Evolutionary conservation across 2,329 filamentous ascomycete species (phyloP).

Genomic region (Fusarium palustre): DNA sequence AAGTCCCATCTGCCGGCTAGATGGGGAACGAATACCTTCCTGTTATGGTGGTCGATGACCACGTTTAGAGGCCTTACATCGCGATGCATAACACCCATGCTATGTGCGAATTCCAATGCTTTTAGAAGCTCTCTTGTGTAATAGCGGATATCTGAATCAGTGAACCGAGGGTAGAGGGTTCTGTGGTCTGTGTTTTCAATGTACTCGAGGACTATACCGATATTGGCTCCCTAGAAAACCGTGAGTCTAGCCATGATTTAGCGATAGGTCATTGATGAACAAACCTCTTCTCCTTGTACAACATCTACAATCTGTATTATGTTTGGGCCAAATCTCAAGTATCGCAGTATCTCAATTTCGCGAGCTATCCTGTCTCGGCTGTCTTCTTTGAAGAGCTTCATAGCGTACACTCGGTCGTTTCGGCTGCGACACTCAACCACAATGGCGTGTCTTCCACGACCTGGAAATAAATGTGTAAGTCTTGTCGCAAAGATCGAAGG

Average conservation of each 20-base stretch:
- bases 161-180: background rate
- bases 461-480: background rate
- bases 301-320: conserved; percentile 11
- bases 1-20: fast-evolving
- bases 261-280: background rate
- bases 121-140: conserved; percentile 14
- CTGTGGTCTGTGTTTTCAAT: conserved; percentile 14
- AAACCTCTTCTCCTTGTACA: conserved; percentile 20
- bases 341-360: conserved; percentile 8
- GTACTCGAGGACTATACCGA: conserved; percentile 24
- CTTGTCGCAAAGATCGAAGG: fast-evolving
- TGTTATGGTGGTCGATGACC: conserved; percentile 8
- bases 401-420: conserved; percentile 4
- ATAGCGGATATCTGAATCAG: conserved; percentile 5
- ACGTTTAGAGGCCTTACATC: conserved; percentile 23
- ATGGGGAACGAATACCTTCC: background rate
- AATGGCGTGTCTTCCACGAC: conserved; percentile 18
- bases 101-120: conserved; percentile 18
- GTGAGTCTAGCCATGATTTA: fast-evolving
- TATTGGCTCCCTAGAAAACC: background rate
- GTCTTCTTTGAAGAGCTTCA: conserved; percentile 25
- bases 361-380: background rate
- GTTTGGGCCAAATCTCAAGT: background rate
- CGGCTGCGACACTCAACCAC: conserved; percentile 17
- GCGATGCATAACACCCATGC: conserved; percentile 11